Evolutionary conservation across 2,329 filamentous ascomycete species (phyloP).

Genomic region (Verticillium isaacii): DNA sequence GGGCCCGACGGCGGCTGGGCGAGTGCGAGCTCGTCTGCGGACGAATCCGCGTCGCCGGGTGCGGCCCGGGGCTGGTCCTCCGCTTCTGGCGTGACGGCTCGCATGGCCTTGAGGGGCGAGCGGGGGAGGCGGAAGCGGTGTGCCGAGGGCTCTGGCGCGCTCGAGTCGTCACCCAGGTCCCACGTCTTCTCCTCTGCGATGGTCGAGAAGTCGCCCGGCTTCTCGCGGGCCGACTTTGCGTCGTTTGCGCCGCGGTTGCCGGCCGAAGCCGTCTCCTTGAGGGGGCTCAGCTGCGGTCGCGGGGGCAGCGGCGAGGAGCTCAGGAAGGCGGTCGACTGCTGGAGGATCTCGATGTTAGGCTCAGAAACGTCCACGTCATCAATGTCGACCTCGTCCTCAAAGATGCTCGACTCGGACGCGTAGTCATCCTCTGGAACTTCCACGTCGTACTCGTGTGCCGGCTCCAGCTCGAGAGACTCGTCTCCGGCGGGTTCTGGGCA

Average conservation of each 20-base stretch:
- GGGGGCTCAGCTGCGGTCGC: conserved; percentile 43
- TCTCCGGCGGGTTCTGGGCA: not conserved
- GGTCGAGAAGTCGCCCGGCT: conserved; percentile 37
- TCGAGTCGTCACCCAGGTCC: conserved; percentile 29
- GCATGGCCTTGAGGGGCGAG: conserved; percentile 24
- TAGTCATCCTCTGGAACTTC: conserved; percentile 23
- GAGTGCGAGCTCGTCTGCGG: conserved; percentile 18
- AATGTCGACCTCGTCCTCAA: conserved; percentile 34
- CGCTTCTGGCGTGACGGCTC: not conserved
- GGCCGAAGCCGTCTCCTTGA: conserved; percentile 32
- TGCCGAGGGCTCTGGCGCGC: conserved; percentile 24
- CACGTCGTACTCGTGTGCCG: conserved; percentile 25
- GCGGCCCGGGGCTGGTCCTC: conserved; percentile 6
- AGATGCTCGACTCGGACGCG: conserved; percentile 36
- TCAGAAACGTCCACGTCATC: conserved; percentile 36
- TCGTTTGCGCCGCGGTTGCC: conserved; percentile 37
- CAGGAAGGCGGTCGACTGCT: conserved; percentile 37
- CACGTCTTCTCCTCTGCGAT: conserved; percentile 43
- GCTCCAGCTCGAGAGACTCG: conserved; percentile 35
- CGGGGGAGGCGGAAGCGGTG: conserved; percentile 23
- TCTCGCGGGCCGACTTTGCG: conserved; percentile 14
- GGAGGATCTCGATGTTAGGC: conserved; percentile 39
- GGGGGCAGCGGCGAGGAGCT: conserved; percentile 41
- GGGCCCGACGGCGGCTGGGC: conserved; percentile 5
- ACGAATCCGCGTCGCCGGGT: conserved; percentile 16